phyloP scores from a whole-genome alignment of 2,329 filamentous ascomycete genomes.

The Pseudogymnoascus sp. region DNA sequence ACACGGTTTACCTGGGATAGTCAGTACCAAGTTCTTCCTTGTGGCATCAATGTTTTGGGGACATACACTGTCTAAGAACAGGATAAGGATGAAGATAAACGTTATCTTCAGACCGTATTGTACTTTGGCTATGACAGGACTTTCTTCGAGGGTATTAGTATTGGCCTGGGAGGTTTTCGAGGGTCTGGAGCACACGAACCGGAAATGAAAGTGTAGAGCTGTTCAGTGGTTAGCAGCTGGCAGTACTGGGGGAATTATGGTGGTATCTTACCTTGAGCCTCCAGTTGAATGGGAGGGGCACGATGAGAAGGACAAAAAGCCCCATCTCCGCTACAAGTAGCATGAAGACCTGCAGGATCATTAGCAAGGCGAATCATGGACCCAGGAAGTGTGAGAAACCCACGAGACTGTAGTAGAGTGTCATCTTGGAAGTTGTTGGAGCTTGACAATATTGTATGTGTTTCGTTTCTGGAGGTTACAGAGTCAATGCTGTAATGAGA shows the following conservation, averaged over 20 bases:
- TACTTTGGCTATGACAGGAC: slow-evolving; percentile 69
- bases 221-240: background rate
- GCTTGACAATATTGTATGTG: slow-evolving; percentile 12
- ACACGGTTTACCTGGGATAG: slow-evolving; percentile 57
- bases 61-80: slow-evolving; percentile 94
- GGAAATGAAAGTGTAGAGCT: slow-evolving; percentile 13
- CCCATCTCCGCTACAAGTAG: slow-evolving; percentile 78
- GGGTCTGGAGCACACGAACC: background rate
- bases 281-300: slow-evolving; percentile 82
- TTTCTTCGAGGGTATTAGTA: slow-evolving; percentile 24
- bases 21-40: background rate
- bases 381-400: slow-evolving; percentile 20
- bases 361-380: slow-evolving; percentile 15
- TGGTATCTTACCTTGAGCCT: slow-evolving; percentile 60
- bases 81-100: slow-evolving; percentile 97
- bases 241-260: background rate
- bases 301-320: slow-evolving; percentile 70
- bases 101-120: slow-evolving; percentile 99
- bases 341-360: slow-evolving; percentile 62
- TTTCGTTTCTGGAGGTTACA: slow-evolving; percentile 6
- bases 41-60: background rate
- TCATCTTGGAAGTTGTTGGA: slow-evolving; percentile 36
- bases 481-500: slow-evolving; percentile 10
- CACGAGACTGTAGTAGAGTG: slow-evolving; percentile 47
- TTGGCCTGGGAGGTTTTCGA: slow-evolving; percentile 20